phyloP scores from a whole-genome alignment of 495 filamentous ascomycete species.

The Cercophora scortea region DNA sequence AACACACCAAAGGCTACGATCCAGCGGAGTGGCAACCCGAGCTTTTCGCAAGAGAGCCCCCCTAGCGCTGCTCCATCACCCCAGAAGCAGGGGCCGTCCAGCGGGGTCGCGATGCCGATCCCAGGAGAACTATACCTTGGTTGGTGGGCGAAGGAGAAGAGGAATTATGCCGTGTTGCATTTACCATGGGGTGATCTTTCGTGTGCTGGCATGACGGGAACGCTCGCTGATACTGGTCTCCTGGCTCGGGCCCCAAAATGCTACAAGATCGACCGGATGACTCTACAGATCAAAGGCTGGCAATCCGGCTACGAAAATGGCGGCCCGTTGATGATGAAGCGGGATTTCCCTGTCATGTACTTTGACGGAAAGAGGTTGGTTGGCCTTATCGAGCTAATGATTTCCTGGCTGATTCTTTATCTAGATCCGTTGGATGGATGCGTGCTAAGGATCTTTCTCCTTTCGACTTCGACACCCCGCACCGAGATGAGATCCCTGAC shows the following conservation, averaged over 20 bases:
- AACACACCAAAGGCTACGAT: not conserved
- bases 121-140: constrained; percentile 26
- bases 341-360: constrained; percentile 37
- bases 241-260: constrained; percentile 26
- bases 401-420: not conserved
- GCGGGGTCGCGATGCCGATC: constrained; percentile 9
- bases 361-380: constrained; percentile 24
- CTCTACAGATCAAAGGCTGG: constrained; percentile 28
- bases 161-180: constrained; percentile 30
- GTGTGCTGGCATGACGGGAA: constrained; percentile 22
- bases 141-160: constrained; percentile 18
- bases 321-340: constrained; percentile 20
- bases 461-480: constrained; percentile 19
- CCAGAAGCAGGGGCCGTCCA: constrained; percentile 2
- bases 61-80: not conserved
- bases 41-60: not conserved
- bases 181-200: constrained; percentile 29
- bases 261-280: constrained; percentile 18
- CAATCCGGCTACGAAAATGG: constrained; percentile 30
- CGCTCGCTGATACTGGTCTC: constrained; percentile 24
- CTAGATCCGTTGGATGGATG: constrained; percentile 20
- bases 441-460: constrained; percentile 12
- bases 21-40: not conserved
- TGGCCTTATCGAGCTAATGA: not conserved
- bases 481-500: constrained; percentile 6